Conservation (phyloP, 805 yeast species). For the Torulaspora gathmanii region DNA sequence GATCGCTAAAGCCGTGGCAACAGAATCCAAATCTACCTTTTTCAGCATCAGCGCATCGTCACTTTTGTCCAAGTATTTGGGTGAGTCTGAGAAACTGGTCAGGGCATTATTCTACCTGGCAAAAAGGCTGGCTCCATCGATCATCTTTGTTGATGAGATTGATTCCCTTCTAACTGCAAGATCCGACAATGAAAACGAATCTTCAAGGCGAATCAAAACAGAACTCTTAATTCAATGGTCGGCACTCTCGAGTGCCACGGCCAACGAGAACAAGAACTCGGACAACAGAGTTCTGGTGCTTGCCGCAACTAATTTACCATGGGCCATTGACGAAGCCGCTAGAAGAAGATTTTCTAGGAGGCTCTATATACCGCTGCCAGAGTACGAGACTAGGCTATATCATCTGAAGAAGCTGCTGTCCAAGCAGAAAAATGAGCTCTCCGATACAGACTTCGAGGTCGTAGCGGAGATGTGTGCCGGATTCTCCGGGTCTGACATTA, state of each 20-base stretch:
- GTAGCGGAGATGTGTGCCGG: conserved; percentile 71
- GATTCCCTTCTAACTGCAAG: conserved; percentile 84
- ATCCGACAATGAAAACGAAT: conserved; percentile 76
- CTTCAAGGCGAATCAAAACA: conserved; percentile 85
- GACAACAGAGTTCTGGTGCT: conserved; percentile 73
- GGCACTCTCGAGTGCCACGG: conserved; percentile 82
- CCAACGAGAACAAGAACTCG: conserved; percentile 39
- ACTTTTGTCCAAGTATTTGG: conserved; percentile 69
- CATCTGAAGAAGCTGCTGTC: conserved; percentile 68
- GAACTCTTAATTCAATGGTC: conserved; percentile 96
- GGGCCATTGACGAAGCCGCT: conserved; percentile 98
- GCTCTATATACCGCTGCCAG: conserved; percentile 93
- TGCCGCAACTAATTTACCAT: conserved; percentile 94
- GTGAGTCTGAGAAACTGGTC: conserved; percentile 91
- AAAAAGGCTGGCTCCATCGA: conserved; percentile 82
- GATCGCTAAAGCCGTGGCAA: conserved; percentile 96
- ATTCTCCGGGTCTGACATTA: conserved; percentile 89
- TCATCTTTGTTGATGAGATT: conserved; percentile 93
- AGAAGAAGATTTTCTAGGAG: conserved; percentile 88
- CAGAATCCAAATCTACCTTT: conserved; percentile 91
- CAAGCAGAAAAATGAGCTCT: conserved; percentile 62
- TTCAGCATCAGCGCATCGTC: conserved; percentile 90
- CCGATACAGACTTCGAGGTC: conserved; percentile 55
- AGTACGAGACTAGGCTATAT: conserved; percentile 67
- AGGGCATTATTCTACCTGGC: conserved; percentile 85